Conservation (phyloP, 805 yeast species). For the Metschnikowia cubensis region DNA sequence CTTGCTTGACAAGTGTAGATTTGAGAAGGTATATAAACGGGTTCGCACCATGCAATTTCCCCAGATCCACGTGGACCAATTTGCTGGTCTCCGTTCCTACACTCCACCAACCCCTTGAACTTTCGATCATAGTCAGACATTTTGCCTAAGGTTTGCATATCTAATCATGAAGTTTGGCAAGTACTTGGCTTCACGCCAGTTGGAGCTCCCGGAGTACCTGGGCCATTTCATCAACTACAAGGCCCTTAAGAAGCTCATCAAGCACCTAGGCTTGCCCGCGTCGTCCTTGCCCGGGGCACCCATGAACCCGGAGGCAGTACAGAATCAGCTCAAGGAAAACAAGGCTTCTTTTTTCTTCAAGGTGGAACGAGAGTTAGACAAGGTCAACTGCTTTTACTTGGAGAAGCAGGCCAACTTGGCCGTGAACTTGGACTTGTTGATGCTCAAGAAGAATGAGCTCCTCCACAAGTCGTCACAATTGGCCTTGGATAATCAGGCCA, state of each 20-base stretch:
- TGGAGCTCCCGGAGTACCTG: conserved; percentile 92
- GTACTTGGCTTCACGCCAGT: conserved; percentile 86
- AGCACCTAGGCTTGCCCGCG: conserved; percentile 58
- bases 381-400: conserved; percentile 86
- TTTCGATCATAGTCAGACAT: too few relatives aligned
- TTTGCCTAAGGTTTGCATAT: too few relatives aligned
- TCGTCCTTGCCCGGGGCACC: conserved; percentile 18
- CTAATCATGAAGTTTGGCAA: conserved; percentile 81
- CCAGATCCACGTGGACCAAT: conserved; percentile 6
- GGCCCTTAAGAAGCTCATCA: conserved; percentile 86
- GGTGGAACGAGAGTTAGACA: conserved; percentile 90
- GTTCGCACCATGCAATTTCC: conserved; percentile 4
- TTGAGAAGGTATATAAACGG: neutral
- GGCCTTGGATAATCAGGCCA: conserved; percentile 12
- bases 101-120: neutral
- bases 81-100: neutral
- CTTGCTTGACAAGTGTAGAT: neutral
- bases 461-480: conserved; percentile 26
- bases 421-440: conserved; percentile 69
- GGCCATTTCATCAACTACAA: conserved; percentile 93
- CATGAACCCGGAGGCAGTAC: conserved; percentile 25
- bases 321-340: conserved; percentile 68
- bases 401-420: conserved; percentile 88
- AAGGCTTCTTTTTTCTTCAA: conserved; percentile 87
- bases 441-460: conserved; percentile 61